A percentile compares a stretch with the other conserved stretches of the same genome.
These are phyloP conservation scores for Linum usitatissimum DNA, from an alignment of 345 rosid species.

Conservation along the genomic window DNA sequence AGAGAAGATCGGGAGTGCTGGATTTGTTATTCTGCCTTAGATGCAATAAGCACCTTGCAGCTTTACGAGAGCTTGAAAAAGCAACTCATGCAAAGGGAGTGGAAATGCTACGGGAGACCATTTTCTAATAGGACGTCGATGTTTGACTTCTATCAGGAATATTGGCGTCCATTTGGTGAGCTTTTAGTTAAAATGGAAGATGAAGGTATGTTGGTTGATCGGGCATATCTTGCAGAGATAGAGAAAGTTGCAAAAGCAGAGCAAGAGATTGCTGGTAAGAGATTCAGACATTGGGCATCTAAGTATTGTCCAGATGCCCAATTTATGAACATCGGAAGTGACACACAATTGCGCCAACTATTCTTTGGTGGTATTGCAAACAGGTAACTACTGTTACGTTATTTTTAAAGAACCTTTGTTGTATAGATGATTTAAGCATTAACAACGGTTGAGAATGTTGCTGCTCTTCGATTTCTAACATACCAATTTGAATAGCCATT, in stretches of 20 bases:
- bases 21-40: conserved; percentile 89
- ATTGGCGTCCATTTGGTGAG: conserved; percentile 79
- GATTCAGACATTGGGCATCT: conserved; percentile 83
- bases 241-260: conserved; percentile 87
- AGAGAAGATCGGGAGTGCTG: conserved; percentile 59
- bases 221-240: conserved; percentile 58
- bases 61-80: conserved; percentile 63
- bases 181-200: conserved; percentile 81
- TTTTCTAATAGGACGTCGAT: conserved; percentile 31
- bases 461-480: too few relatives aligned
- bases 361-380: conserved; percentile 64
- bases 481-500: background rate
- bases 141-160: conserved; percentile 69
- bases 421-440: background rate
- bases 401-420: background rate
- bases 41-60: conserved; percentile 79
- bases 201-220: conserved; percentile 88
- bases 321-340: conserved; percentile 91
- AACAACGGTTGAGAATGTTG: too few relatives aligned
- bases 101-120: conserved; percentile 50
- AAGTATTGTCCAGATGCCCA: conserved; percentile 73
- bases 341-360: conserved; percentile 76
- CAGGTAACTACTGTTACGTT: conserved; percentile 31
- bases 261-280: conserved; percentile 52
- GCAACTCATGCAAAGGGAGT: conserved; percentile 36